phyloP scores from a whole-genome alignment of 2,329 filamentous ascomycete genomes.

The Talaromyces sp. region DNA sequence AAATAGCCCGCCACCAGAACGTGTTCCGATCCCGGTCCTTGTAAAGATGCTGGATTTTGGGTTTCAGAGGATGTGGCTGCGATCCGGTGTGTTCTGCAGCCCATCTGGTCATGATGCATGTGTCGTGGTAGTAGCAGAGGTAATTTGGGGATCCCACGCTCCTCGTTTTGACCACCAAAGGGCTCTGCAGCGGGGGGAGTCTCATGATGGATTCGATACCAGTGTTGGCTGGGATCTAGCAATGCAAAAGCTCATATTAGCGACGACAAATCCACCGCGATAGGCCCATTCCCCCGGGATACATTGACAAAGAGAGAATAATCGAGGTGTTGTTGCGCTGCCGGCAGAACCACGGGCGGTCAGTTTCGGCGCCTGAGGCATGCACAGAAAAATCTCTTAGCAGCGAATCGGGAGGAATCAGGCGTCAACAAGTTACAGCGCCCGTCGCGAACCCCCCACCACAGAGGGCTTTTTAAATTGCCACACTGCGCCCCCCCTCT shows the following conservation, averaged over 20 bases:
- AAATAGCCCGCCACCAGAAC: conserved; percentile 47
- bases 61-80: conserved; percentile 29
- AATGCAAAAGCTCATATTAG: neutral
- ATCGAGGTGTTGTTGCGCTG: neutral
- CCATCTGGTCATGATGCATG: conserved; percentile 17
- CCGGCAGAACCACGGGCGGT: conserved; percentile 10
- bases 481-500: conserved; percentile 18
- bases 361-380: conserved; percentile 17
- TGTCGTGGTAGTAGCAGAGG: conserved; percentile 17
- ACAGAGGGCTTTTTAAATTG: conserved; percentile 18
- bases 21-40: conserved; percentile 34
- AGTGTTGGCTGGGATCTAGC: neutral
- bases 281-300: neutral
- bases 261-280: neutral
- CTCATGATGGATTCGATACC: neutral
- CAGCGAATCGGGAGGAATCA: conserved; percentile 16
- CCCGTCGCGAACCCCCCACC: neutral
- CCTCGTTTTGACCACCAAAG: neutral
- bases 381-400: neutral
- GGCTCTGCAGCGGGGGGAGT: neutral
- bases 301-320: neutral
- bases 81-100: neutral
- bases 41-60: conserved; percentile 34
- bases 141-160: neutral
- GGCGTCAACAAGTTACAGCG: conserved; percentile 3